These are phyloP conservation scores for Knoxdaviesia capensis DNA, from an alignment of 2,329 filamentous ascomycete species.

Conservation along the genomic window DNA sequence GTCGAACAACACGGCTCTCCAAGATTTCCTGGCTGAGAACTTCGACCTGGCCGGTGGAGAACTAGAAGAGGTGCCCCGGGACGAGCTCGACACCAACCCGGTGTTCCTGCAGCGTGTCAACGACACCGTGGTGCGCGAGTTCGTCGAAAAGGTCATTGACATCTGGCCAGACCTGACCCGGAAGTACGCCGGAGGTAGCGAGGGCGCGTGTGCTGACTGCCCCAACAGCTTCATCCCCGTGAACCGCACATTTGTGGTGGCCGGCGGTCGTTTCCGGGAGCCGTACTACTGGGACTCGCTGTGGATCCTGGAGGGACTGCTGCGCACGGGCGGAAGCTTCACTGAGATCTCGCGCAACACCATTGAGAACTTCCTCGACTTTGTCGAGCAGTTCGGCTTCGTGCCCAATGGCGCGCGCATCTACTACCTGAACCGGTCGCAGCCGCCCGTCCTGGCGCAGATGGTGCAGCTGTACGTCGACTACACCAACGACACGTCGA, in stretches of 20 bases:
- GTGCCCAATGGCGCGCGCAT: slow-evolving; percentile 47
- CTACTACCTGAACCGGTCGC: slow-evolving; percentile 49
- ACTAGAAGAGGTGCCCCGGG: slow-evolving; percentile 29
- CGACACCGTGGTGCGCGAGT: slow-evolving; percentile 37
- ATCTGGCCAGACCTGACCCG: slow-evolving; percentile 52
- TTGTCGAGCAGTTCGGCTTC: slow-evolving; percentile 43
- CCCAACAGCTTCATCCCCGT: slow-evolving; percentile 45
- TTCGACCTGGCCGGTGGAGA: slow-evolving; percentile 45
- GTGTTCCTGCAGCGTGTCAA: slow-evolving; percentile 35
- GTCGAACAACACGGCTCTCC: slow-evolving; percentile 39
- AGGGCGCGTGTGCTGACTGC: slow-evolving; percentile 32
- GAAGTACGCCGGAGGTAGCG: slow-evolving; percentile 27
- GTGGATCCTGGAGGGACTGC: slow-evolving; percentile 46
- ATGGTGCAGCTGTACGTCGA: slow-evolving; percentile 47
- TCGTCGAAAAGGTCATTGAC: slow-evolving; percentile 41
- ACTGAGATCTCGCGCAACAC: slow-evolving; percentile 43
- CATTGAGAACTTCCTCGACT: slow-evolving; percentile 50
- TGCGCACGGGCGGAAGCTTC: slow-evolving; percentile 44
- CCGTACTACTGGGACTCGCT: slow-evolving; percentile 55
- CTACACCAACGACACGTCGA: slow-evolving; percentile 40
- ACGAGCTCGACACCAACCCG: slow-evolving; percentile 32
- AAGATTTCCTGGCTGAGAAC: slow-evolving; percentile 39
- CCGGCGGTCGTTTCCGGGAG: slow-evolving; percentile 50
- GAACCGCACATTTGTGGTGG: slow-evolving; percentile 49
- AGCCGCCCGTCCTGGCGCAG: slow-evolving; percentile 43